Percentiles rank a stretch among this genome's conserved stretches.
These are phyloP conservation scores for Helianthus tuberosus DNA, from an alignment of 129 eudicot species.

Conservation along the genomic window DNA sequence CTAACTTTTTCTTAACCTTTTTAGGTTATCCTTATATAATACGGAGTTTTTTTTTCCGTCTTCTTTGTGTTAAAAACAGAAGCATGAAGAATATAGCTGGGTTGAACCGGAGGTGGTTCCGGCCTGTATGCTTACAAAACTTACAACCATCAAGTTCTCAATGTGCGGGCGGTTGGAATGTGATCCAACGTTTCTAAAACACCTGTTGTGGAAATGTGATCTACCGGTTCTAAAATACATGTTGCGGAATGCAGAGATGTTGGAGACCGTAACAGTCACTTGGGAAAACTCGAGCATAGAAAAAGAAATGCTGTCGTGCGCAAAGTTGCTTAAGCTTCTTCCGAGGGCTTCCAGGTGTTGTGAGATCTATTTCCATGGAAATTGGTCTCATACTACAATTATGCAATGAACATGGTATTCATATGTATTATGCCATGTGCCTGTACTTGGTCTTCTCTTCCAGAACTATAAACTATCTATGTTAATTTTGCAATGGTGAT, in stretches of 20 bases:
- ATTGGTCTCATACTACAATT: background rate
- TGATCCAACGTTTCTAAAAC: too few relatives aligned
- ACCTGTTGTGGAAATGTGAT: too few relatives aligned
- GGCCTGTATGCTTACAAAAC: background rate
- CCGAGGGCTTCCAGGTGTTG: background rate
- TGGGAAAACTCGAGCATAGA: background rate
- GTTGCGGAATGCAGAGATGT: too few relatives aligned
- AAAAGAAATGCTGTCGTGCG: background rate
- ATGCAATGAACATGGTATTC: too few relatives aligned
- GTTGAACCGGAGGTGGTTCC: conserved; percentile 4
- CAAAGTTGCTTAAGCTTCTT: background rate
- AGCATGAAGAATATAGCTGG: background rate
- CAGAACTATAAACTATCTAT: too few relatives aligned
- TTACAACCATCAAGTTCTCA: background rate
- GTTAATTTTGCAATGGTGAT: too few relatives aligned
- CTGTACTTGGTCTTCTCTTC: too few relatives aligned
- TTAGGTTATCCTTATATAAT: background rate
- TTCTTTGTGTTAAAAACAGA: background rate
- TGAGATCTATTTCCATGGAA: background rate
- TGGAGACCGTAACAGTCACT: background rate
- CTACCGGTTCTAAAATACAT: too few relatives aligned
- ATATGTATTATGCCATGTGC: too few relatives aligned
- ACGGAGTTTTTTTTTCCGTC: background rate
- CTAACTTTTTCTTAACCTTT: background rate
- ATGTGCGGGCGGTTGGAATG: too few relatives aligned